Base-by-base conservation (phyloP, 805 yeast genomes). In the Ogataea nonfermentans region DNA sequence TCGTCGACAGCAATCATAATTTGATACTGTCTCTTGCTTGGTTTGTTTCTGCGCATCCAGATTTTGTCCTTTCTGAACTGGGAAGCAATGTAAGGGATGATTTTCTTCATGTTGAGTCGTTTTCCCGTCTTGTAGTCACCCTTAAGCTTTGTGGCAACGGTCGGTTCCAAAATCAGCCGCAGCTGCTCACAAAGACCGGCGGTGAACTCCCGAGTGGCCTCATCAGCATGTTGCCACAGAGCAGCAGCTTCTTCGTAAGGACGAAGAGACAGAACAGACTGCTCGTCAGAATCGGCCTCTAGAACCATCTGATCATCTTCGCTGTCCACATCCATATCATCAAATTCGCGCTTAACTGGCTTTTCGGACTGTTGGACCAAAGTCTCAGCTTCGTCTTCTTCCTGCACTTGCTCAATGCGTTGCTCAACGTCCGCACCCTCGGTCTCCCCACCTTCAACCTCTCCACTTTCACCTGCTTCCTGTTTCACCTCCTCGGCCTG, bases 41-140 rank as follows among this genome's bases (percentile, higher is more conserved):
- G 99, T 59, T 93, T 91, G 6, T 97, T 89, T 64, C 99, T 79
- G 60, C 96, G 79, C 66, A 93, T 74, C 99, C 99, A 93, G 43
- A 93, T 93, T 71, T 93, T 93, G 63, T 93, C 99, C 62, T 93
- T 93, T 56, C 95, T 81, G 77, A 88, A 93, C 56, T 89, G 95
- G 26, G 96, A 86, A 0, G 99, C 99, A 69, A 93, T 93, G 63
- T 91, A 93, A 6, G 98, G 95, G 56, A 93, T 93, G 55, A 93
- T 93, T 51, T 97, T 75, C 71, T 91, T 93, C 98, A 93, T 90
- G 64, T 93, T 93, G 55, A 93, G 75, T 51, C 99, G 74, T 62
- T 93, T 93, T 62, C 99, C 99, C 2, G 97, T 90, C 64, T 90
- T 89, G 66, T 88, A 93, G 61, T 93, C 99, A 57, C 99, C 99